Conservation (phyloP, 2,329 filamentous ascomycete genomes). For the Aureobasidium sp. region DNA sequence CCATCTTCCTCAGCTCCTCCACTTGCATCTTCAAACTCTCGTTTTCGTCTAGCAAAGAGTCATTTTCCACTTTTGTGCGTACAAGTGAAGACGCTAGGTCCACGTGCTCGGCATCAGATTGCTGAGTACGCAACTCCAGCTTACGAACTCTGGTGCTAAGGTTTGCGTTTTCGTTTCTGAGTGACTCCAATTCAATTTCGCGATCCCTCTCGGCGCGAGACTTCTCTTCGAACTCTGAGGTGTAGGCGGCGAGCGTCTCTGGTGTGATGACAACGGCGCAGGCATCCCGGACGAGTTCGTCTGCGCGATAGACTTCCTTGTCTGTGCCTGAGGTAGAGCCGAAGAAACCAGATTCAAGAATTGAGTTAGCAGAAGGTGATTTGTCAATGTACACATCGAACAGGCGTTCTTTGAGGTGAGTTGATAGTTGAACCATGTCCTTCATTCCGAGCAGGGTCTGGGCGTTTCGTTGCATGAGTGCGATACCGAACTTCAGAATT, state of each 20-base stretch:
- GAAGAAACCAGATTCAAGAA: slow-evolving; percentile 95
- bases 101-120: slow-evolving; percentile 84
- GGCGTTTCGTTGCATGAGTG: slow-evolving; percentile 93
- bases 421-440: slow-evolving; percentile 84
- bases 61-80: slow-evolving; percentile 86
- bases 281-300: slow-evolving; percentile 87
- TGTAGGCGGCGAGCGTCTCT: slow-evolving; percentile 73
- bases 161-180: slow-evolving; percentile 59
- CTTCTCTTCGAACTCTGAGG: slow-evolving; percentile 86
- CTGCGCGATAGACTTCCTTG: slow-evolving; percentile 92
- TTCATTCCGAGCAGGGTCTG: slow-evolving; percentile 70
- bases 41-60: slow-evolving; percentile 80
- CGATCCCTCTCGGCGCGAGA: slow-evolving; percentile 73
- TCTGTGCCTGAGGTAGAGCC: slow-evolving; percentile 74
- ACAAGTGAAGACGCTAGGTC: slow-evolving; percentile 86
- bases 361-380: slow-evolving; percentile 81
- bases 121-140: slow-evolving; percentile 81
- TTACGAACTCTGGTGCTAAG: slow-evolving; percentile 71
- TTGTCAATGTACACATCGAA: slow-evolving; percentile 98
- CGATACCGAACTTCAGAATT: slow-evolving; percentile 88
- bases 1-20: slow-evolving; percentile 73
- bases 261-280: slow-evolving; percentile 80
- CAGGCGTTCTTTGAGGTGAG: slow-evolving; percentile 83
- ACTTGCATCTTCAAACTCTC: slow-evolving; percentile 82
- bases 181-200: slow-evolving; percentile 69